A percentile compares a stretch with the other conserved stretches of the same genome.
phyloP scores from a whole-genome alignment of 1,284 basidiomycete species.

The Blastosporella zonata region DNA sequence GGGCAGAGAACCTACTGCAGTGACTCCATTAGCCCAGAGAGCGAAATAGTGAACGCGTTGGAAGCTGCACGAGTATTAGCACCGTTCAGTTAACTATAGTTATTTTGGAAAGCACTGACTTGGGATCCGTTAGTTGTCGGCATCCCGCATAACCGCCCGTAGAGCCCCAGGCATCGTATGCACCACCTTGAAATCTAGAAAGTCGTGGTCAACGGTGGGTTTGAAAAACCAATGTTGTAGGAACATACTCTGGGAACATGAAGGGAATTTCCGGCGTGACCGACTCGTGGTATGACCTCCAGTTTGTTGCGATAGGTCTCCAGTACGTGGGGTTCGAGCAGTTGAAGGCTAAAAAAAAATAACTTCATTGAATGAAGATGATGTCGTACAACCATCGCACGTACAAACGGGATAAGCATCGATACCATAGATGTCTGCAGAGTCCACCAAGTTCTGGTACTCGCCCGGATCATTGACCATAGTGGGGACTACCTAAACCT shows the following conservation, averaged over 20 bases:
- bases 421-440: constrained; percentile 23
- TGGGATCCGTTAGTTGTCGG: constrained; percentile 20
- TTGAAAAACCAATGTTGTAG: background rate
- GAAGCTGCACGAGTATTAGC: constrained; percentile 12
- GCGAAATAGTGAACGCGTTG: constrained; percentile 24
- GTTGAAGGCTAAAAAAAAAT: constrained; percentile 15
- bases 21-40: constrained; percentile 25
- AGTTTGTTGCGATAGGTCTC: constrained; percentile 21
- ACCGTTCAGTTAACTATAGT: background rate
- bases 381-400: background rate
- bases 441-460: constrained; percentile 15
- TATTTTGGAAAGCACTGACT: constrained; percentile 8
- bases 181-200: constrained; percentile 16
- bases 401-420: constrained; percentile 23
- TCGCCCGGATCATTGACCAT: constrained; percentile 17
- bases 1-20: constrained; percentile 14
- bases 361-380: background rate
- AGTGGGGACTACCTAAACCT: constrained; percentile 14
- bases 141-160: constrained; percentile 21
- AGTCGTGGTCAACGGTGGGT: background rate
- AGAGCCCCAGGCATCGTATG: constrained; percentile 24
- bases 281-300: constrained; percentile 19
- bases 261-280: constrained; percentile 19
- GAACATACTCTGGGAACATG: constrained; percentile 19
- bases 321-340: constrained; percentile 20